Evolutionary conservation across 2,329 filamentous ascomycete species (phyloP), one percentile per base, ranked within the genome.

Genomic region (Aspergillus sclerotialis): DNA sequence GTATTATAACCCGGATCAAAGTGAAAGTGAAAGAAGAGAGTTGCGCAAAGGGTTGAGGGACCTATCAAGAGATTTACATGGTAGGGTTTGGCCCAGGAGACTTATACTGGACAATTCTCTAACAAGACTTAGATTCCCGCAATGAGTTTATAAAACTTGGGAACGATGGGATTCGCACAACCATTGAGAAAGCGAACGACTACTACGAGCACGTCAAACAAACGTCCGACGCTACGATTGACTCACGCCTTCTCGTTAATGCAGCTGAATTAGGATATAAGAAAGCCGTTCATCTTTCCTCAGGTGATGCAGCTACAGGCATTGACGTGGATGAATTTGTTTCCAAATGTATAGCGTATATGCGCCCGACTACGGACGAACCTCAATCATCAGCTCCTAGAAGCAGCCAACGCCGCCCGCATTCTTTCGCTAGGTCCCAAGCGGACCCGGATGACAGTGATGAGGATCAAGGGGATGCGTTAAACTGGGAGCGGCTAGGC

Each of bases 321-420:
- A 67, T 98, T 14, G 89, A 96, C 52, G 72, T 93, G 0, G 89
- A 96, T 41, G 85, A 94, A 49, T 93, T 96, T 52, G 78, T 96
- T 10, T 84, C 84, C 1, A 94, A 93, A 60, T 90, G 84, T 58
- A 87, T 93, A 39, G 76, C 75, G 3, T 96, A 84, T 56, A 95
- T 96, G 87, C 78, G 77, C 14, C 72, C 75, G 23, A 82, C 78
- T 3, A 67, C 73, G 6, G 73, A 72, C 8, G 73, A 75, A 15
- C 62, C 63, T 10, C 67, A 74, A 31, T 68, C 73, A 25, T 56
- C 72, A 26, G 63, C 58, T 13, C 54, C 44, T 8, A 55, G 42
- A 35, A 48, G 52, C 33, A 63, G 59, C 2, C 64, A 67, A 42
- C 52, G 57, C 31, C 50, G 63, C 42, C 42, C 61, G 54, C 37